Percentiles rank a stretch among this genome's conserved stretches.
Evolutionary conservation across 2,329 filamentous ascomycete genomes (phyloP).

Genomic region (Penicillium sp.): DNA sequence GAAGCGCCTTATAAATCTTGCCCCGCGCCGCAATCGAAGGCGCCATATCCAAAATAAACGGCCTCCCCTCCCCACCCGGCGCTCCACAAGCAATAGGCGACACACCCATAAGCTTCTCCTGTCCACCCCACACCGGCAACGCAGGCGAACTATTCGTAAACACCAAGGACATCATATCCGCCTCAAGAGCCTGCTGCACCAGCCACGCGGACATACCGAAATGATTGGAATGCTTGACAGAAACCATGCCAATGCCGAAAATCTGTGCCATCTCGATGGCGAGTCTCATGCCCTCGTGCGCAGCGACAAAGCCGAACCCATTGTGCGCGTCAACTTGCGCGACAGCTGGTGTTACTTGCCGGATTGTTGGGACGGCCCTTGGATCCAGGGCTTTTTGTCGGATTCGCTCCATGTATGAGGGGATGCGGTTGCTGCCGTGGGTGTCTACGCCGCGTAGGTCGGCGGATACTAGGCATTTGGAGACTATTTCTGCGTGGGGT

Average conservation of each 20-base stretch:
- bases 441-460: constrained; percentile 78
- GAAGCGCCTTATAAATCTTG: constrained; percentile 47
- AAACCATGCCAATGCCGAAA: constrained; percentile 71
- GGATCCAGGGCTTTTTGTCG: constrained; percentile 67
- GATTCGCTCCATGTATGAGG: constrained; percentile 73
- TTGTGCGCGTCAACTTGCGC: constrained; percentile 68
- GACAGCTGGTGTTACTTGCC: constrained; percentile 67
- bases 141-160: constrained; percentile 73
- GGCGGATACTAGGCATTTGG: constrained; percentile 68
- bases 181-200: constrained; percentile 73
- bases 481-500: constrained; percentile 61
- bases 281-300: constrained; percentile 62
- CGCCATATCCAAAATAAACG: constrained; percentile 58
- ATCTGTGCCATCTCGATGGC: constrained; percentile 66
- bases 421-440: constrained; percentile 74
- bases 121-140: constrained; percentile 68
- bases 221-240: constrained; percentile 74
- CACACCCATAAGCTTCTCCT: constrained; percentile 68
- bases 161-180: constrained; percentile 66
- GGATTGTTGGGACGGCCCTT: constrained; percentile 57
- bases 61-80: constrained; percentile 56
- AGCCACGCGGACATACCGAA: constrained; percentile 83
- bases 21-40: constrained; percentile 47
- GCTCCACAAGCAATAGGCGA: constrained; percentile 73
- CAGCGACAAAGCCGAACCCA: constrained; percentile 72